Evolutionary conservation across 441 rosid species (phyloP).

Genomic region (Mallotus repandus): DNA sequence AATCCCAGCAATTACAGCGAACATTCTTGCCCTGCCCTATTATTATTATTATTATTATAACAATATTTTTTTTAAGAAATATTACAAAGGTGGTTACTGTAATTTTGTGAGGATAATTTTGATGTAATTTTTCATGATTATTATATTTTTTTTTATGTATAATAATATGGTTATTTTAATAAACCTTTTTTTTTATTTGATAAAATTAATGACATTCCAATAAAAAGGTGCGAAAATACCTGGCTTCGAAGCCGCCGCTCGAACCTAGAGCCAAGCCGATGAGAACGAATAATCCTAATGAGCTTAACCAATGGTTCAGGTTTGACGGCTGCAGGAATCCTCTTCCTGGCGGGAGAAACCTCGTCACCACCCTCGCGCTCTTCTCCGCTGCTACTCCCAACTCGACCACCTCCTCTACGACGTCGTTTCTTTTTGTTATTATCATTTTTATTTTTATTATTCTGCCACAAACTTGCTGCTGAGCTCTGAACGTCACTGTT

Average conservation of each 20-base stretch:
- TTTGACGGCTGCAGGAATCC: constrained; percentile 26
- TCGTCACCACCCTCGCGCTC: constrained; percentile 42
- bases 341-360: constrained; percentile 37
- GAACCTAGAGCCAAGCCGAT: constrained; percentile 49
- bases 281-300: constrained; percentile 36
- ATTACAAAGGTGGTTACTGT: too few relatives aligned
- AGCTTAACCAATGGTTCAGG: constrained; percentile 37
- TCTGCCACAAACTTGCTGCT: constrained; percentile 35
- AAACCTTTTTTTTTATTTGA: neutral
- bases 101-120: too few relatives aligned
- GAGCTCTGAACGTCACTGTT: constrained; percentile 50
- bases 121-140: too few relatives aligned
- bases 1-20: too few relatives aligned
- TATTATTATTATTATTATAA: too few relatives aligned
- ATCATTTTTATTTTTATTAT: neutral
- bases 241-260: constrained; percentile 54
- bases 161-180: neutral
- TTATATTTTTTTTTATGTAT: too few relatives aligned
- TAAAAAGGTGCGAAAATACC: constrained; percentile 29
- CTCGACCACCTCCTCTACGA: constrained; percentile 13
- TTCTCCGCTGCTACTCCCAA: constrained; percentile 38
- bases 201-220: neutral
- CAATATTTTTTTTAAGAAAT: too few relatives aligned
- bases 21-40: too few relatives aligned
- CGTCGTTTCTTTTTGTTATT: constrained; percentile 29